Evolutionary conservation across 2,329 filamentous ascomycete species (phyloP).

Genomic region (Pseudogymnoascus sp.): DNA sequence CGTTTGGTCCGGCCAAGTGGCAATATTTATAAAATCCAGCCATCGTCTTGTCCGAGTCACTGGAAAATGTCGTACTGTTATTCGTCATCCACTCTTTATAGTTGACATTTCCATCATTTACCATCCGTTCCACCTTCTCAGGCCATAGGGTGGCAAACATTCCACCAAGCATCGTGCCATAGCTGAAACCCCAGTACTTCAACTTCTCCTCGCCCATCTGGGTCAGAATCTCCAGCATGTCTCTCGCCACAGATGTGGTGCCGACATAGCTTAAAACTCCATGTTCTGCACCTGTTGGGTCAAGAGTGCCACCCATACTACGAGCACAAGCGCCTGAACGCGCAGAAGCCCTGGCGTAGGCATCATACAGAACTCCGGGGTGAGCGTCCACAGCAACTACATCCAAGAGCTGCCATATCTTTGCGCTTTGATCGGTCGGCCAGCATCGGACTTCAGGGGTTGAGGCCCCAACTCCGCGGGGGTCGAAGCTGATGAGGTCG

Average conservation of each 20-base stretch:
- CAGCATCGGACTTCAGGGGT: conserved; percentile 47
- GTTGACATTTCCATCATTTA: conserved; percentile 28
- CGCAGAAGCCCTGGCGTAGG: conserved; percentile 37
- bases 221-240: conserved; percentile 32
- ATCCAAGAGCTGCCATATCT: conserved; percentile 39
- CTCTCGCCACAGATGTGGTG: conserved; percentile 30
- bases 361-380: conserved; percentile 39
- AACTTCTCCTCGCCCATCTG: conserved; percentile 28
- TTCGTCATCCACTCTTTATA: conserved; percentile 22
- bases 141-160: conserved; percentile 40
- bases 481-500: conserved; percentile 43
- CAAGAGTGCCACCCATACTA: conserved; percentile 16
- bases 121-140: conserved; percentile 34
- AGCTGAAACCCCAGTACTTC: conserved; percentile 46
- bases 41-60: conserved; percentile 26
- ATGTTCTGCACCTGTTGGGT: conserved; percentile 21
- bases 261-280: conserved; percentile 26
- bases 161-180: conserved; percentile 39
- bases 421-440: conserved; percentile 35
- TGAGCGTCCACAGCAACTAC: conserved; percentile 41
- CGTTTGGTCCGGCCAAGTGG: conserved; percentile 27
- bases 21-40: conserved; percentile 25
- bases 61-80: conserved; percentile 37
- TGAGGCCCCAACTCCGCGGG: conserved; percentile 43
- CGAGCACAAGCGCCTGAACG: conserved; percentile 37